Percentiles rank a stretch among this genome's conserved stretches.
These are phyloP conservation scores for Penicillium steckii DNA, from an alignment of 495 filamentous ascomycete genomes.

Conservation along the genomic window DNA sequence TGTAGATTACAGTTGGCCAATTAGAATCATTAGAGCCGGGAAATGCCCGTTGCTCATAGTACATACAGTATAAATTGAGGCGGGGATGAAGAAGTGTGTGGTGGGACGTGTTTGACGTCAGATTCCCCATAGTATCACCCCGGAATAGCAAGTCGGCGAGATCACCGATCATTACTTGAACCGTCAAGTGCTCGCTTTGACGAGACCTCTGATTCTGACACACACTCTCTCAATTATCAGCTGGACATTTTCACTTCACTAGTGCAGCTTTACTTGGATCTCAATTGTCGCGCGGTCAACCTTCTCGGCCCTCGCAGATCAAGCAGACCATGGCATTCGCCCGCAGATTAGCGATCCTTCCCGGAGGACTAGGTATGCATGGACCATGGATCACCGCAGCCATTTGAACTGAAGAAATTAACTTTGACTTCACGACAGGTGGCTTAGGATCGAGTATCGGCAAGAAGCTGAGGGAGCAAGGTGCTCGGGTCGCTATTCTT, in stretches of 20 bases:
- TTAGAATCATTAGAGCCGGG: no score
- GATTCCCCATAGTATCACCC: not conserved
- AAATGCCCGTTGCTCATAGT: no score
- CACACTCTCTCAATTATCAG: not conserved
- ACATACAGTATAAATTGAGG: no score
- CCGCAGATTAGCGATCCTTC: conserved; percentile 37
- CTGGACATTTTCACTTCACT: no score
- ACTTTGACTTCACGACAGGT: conserved; percentile 19
- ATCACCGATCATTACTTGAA: conserved; percentile 15
- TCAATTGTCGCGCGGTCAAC: not conserved
- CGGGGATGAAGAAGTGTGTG: no score
- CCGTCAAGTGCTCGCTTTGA: not conserved
- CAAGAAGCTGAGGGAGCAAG: conserved; percentile 35
- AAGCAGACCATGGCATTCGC: conserved; percentile 30
- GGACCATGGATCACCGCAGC: not conserved
- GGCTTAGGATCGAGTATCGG: conserved; percentile 41
- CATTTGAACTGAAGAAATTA: conserved; percentile 1
- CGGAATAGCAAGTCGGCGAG: conserved; percentile 1
- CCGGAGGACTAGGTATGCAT: conserved; percentile 41
- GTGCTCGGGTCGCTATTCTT: conserved; percentile 37
- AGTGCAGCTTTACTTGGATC: no score
- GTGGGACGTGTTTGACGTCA: conserved; percentile 22
- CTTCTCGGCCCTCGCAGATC: not conserved
- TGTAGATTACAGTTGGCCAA: no score
- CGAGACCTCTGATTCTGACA: not conserved